Base-by-base conservation (phyloP, 495 filamentous ascomycete species). In the Tuber brumale region DNA sequence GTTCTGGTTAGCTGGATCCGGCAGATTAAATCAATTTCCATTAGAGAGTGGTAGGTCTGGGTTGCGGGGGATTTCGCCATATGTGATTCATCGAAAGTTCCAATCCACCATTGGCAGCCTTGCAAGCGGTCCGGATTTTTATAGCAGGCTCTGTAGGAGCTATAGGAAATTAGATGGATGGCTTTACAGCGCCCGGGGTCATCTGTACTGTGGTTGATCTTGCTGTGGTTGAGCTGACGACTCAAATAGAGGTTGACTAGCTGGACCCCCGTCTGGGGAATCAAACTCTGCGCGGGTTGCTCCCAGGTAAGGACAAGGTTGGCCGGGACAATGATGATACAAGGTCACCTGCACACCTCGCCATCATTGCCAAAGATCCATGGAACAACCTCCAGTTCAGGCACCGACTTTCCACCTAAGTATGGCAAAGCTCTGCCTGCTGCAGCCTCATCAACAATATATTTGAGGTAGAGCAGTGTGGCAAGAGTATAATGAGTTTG, bases 401-500 rank as follows among this genome's bases (percentile, higher is more conserved):
- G 2, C 45, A 46, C 45, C 18, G 18, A 46, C 21, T 46, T 46
- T 18, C 18, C 16, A 19, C 45, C 18, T 4, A 46, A 21, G 16
- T 18, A 46, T 46, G 45, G 18, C 18, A 46, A 21, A 19, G 45
- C 0, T 21, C 45, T 46, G 18, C 18, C 45, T 46, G 3, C 18
- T 0, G 45, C 45, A 6, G 45, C 45, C 45, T 46, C 45, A 46
- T 46, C 45, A 46, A 46, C 6, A 7, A 46, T 46, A 46, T 19
- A 46, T 21, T 46, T 46, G 18, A 46, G 45, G 45, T 46, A 46
- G 18, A 46, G 16, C 5, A 46, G 16, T 19, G 45, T 46, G 10
- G 45, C 71, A 27, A 76, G 61, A 2, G 75, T 71, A 8, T 35
- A 73, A 31, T 70, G 51, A 16, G 48, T 76, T 27, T 73, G 72